Conservation (phyloP, 176 grass and related monocot species). For the Ananas comosus region DNA sequence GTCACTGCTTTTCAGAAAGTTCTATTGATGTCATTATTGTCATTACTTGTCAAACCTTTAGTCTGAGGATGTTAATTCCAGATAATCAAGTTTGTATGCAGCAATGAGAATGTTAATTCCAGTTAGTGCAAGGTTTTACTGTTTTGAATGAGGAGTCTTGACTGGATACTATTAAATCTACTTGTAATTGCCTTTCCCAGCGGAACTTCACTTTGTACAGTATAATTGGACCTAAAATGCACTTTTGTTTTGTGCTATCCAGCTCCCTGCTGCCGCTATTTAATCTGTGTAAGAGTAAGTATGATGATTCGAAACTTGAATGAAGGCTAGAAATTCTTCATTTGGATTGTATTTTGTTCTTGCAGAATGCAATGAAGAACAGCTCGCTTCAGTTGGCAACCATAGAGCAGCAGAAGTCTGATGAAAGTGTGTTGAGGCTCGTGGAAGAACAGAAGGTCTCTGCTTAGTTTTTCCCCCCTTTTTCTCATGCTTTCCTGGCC, state of each 20-base stretch:
- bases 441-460: slow-evolving; percentile 44
- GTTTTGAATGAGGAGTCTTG: not conserved
- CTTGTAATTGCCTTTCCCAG: not conserved
- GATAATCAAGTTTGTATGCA: too few species aligned
- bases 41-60: too few species aligned
- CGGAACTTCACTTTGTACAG: not conserved
- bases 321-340: not conserved
- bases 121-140: not conserved
- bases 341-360: slow-evolving; percentile 4
- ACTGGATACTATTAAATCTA: not conserved
- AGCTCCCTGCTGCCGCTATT: not conserved
- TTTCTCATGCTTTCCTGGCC: not conserved
- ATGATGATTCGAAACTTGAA: not conserved
- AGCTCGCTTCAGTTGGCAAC: slow-evolving; percentile 38
- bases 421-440: slow-evolving; percentile 36
- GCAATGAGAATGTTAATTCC: not conserved
- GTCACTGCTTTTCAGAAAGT: not conserved
- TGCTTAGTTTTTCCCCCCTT: not conserved
- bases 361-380: slow-evolving; percentile 47
- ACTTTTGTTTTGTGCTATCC: not conserved
- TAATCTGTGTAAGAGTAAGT: not conserved
- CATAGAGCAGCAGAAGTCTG: slow-evolving; percentile 33
- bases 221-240: not conserved
- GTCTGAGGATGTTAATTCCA: too few species aligned
- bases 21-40: too few species aligned